Base-by-base conservation (phyloP, 495 filamentous ascomycete genomes). In the Aspergillus cavernicola region DNA sequence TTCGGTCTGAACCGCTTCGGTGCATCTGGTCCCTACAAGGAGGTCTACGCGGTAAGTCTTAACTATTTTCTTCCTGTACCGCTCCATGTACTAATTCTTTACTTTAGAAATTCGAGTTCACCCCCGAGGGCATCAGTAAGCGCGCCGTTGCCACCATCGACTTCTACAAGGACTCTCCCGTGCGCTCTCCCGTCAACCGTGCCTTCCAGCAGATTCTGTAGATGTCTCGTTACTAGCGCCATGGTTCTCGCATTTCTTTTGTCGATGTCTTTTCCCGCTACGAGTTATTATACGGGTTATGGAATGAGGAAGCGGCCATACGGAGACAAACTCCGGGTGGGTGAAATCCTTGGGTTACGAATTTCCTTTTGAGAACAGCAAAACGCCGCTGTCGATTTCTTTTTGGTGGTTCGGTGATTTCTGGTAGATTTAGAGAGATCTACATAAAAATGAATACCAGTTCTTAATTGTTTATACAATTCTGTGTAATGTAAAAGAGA, bases 31-130 rank as follows among this genome's bases (percentile, higher is more conserved):
- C 84, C 93, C 56, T 98, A 97, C 79, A 95, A 95, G 85, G 84
- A 97, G 64, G 91, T 98, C 47, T 98, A 98, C 77, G 86, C 85
- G 80, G 90, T 87, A 83, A 73, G 83, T 76, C 57, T 46, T 19
- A 8, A 35, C 8, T 22, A 44, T 0, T 23, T 18, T 40, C 8
- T 19, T 6, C 11, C 26, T 6, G 9, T 6, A 22, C 11, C 15
- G 10, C 19, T 38, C 12, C 4, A 38, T 18, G 35, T 49, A 76
- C 57, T 57, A 58, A 26, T 53, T 16, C 60, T 64, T 8, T 46
- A 2, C 57, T n/a, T n/a, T n/a, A 95, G 87, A 97, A 96, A 82
- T 98, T 98, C 80, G 95, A 97, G 73, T 96, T 98, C 80, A 97
- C 91, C 26, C 86, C 95, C 36, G 90, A 95, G 74, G 93, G 93